Percentiles rank a stretch among this genome's conserved stretches.
phyloP scores from a whole-genome alignment of 2,329 filamentous ascomycete genomes.

The Xylaria sp. region DNA sequence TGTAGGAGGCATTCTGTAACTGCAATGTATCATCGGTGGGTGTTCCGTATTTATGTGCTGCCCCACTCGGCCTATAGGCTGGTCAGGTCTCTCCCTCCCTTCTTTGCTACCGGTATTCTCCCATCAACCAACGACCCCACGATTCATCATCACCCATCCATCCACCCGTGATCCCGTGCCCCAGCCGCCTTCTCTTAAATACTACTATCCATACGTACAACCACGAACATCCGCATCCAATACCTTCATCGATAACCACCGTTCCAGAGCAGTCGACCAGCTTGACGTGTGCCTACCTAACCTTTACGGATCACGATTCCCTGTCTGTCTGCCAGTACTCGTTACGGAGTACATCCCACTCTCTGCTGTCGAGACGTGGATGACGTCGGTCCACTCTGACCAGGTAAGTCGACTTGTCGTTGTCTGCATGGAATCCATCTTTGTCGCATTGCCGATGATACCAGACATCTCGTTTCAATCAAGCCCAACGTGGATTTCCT shows the following conservation, averaged over 20 bases:
- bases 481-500: not conserved
- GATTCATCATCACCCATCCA: slow-evolving; percentile 20
- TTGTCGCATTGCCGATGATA: slow-evolving; percentile 2
- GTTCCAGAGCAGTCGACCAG: not conserved
- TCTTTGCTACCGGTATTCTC: not conserved
- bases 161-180: not conserved
- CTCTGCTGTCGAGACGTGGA: not conserved
- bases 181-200: slow-evolving; percentile 1
- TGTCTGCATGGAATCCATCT: not conserved
- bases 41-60: no score
- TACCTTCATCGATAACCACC: not conserved
- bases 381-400: slow-evolving; percentile 12
- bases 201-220: not conserved
- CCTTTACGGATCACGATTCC: no score
- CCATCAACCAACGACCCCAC: slow-evolving; percentile 14
- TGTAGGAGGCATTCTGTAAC: not conserved
- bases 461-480: not conserved
- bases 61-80: not conserved
- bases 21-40: not conserved
- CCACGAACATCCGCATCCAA: not conserved
- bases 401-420: slow-evolving; percentile 5
- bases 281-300: not conserved
- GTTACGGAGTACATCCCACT: not conserved
- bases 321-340: not conserved
- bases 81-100: not conserved